A percentile compares a stretch with the other conserved stretches of the same genome.
Conservation (phyloP, 129 eudicot genomes). For the Helianthus tuberosus region DNA sequence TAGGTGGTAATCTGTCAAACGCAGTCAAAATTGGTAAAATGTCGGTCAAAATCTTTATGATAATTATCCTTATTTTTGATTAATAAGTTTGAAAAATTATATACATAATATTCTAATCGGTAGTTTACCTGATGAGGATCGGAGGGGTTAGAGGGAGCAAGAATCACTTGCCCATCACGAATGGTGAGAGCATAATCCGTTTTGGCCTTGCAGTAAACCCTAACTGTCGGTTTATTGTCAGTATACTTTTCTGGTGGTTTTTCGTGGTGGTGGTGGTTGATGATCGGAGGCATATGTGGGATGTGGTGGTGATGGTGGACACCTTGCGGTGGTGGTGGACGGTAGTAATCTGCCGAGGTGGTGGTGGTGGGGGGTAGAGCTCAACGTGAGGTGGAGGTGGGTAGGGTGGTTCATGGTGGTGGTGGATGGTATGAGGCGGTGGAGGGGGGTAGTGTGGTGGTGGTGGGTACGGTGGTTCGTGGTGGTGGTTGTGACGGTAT, state of each 20-base stretch:
- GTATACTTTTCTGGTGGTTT: constrained; percentile 1
- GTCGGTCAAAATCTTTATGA: too few relatives aligned
- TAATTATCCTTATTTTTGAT: neutral
- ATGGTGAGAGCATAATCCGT: constrained; percentile 47
- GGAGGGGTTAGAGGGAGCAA: constrained; percentile 52
- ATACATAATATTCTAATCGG: too few relatives aligned
- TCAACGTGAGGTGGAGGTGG: constrained; percentile 13
- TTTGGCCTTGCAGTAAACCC: constrained; percentile 58
- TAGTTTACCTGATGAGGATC: constrained; percentile 54
- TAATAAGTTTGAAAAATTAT: too few relatives aligned
- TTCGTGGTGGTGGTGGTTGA: constrained; percentile 24
- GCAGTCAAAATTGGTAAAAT: too few relatives aligned
- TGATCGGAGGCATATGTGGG: constrained; percentile 19
- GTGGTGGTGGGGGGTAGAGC: constrained; percentile 5
- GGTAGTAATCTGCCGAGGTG: constrained; percentile 14
- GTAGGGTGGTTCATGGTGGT: constrained; percentile 21
- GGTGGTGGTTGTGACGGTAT: constrained; percentile 12
- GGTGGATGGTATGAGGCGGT: constrained; percentile 1
- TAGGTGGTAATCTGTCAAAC: too few relatives aligned
- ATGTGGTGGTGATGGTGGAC: neutral
- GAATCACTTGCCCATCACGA: constrained; percentile 59
- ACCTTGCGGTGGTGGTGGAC: constrained; percentile 19
- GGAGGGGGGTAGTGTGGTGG: constrained; percentile 17
- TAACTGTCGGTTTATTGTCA: constrained; percentile 31
- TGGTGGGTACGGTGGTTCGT: constrained; percentile 27